These are phyloP conservation scores for Sideroxylon spinosum DNA, from an alignment of 179 eudicot species.

Conservation along the genomic window DNA sequence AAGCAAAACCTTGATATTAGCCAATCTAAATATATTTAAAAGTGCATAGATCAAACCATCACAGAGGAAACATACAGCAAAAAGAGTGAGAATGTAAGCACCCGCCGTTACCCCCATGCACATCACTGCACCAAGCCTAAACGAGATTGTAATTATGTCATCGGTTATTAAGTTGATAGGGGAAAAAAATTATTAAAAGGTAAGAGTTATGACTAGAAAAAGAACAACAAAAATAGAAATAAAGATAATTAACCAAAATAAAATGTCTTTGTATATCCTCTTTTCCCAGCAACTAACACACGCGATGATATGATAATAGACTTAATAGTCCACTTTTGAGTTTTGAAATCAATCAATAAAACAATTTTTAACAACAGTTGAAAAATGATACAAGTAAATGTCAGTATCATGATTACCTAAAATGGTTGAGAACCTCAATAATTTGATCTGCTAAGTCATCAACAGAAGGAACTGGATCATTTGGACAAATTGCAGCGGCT, in stretches of 20 bases:
- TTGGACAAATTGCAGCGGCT: constrained; percentile 77
- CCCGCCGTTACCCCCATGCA: constrained; percentile 98
- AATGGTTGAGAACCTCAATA: constrained; percentile 80
- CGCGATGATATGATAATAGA: neutral
- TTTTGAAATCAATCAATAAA: neutral
- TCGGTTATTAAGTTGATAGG: constrained; percentile 12
- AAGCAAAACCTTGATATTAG: constrained; percentile 15
- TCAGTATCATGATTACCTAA: constrained; percentile 37
- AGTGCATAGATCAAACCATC: neutral
- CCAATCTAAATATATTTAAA: neutral
- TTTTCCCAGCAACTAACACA: too few species aligned
- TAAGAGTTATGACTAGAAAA: too few species aligned
- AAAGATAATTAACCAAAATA: neutral
- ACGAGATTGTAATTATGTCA: constrained; percentile 23
- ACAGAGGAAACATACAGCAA: constrained; percentile 64
- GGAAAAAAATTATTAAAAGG: neutral
- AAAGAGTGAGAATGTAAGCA: constrained; percentile 84
- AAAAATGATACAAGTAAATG: neutral
- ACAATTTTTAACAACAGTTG: neutral
- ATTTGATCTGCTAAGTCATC: constrained; percentile 92
- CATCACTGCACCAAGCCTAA: constrained; percentile 96
- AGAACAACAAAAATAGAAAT: neutral
- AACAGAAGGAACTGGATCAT: constrained; percentile 67
- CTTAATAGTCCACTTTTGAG: neutral
- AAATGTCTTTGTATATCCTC: neutral